Percentiles rank a stretch among this genome's conserved stretches.
Evolutionary conservation across 148 eudicot genomes (phyloP).

Genomic region (Vaccinium myrtillus): DNA sequence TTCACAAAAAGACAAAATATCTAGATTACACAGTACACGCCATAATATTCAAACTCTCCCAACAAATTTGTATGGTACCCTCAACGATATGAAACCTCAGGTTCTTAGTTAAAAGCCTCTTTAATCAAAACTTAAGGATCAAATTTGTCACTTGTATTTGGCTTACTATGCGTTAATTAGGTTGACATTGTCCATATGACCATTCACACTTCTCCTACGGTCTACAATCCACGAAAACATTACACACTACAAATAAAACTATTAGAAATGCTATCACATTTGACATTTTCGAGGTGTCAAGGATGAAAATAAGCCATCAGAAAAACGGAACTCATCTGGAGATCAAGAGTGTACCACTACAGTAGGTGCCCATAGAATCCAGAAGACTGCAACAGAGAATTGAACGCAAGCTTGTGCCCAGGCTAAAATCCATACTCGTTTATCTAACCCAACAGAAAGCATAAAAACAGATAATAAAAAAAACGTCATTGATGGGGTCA

Average conservation of each 20-base stretch:
- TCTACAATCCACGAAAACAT: not conserved
- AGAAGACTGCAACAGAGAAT: conserved; percentile 67
- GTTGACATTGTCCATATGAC: not conserved
- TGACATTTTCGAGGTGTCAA: not conserved
- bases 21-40: not conserved
- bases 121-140: not conserved
- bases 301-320: not conserved
- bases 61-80: not conserved
- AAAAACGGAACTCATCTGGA: not conserved
- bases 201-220: not conserved
- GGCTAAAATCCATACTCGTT: conserved; percentile 70
- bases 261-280: not conserved
- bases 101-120: not conserved
- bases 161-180: not conserved
- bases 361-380: conserved; percentile 92
- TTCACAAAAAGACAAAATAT: not conserved
- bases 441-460: conserved; percentile 39
- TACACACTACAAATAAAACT: no score
- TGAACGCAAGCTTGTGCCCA: conserved; percentile 82
- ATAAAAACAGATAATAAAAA: not conserved
- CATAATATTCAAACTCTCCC: not conserved
- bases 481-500: not conserved
- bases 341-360: conserved; percentile 56
- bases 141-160: not conserved
- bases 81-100: not conserved